phyloP scores from a whole-genome alignment of 345 rosid genomes.

The Eucalyptus curtisii region DNA sequence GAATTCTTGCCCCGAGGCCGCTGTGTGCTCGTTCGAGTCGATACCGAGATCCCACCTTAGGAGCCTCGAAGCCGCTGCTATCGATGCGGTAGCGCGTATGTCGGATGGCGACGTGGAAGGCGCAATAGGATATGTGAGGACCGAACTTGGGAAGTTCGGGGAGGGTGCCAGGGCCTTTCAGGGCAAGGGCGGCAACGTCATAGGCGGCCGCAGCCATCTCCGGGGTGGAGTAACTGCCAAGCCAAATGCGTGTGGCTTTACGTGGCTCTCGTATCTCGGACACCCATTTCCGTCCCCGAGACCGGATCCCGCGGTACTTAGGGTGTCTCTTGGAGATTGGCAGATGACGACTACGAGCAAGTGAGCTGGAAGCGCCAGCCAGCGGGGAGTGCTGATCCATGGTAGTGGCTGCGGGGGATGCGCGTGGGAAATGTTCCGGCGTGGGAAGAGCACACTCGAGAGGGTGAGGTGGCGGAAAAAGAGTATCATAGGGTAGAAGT shows the following conservation, averaged over 20 bases:
- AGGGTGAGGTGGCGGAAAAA: neutral
- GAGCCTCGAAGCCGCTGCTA: conserved; percentile 37
- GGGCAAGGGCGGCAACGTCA: conserved; percentile 76
- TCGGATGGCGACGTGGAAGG: conserved; percentile 39
- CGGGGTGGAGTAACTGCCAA: conserved; percentile 63
- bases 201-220: conserved; percentile 89
- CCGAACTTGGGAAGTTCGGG: conserved; percentile 59
- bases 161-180: conserved; percentile 45
- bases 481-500: neutral
- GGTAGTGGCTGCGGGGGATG: neutral
- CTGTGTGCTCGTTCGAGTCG: neutral
- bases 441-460: neutral
- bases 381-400: neutral
- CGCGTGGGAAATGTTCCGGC: neutral
- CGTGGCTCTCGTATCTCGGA: conserved; percentile 86
- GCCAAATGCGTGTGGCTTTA: conserved; percentile 81
- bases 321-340: conserved; percentile 29
- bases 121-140: conserved; percentile 44
- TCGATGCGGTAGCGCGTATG: conserved; percentile 47
- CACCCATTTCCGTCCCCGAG: conserved; percentile 85
- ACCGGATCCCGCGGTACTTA: conserved; percentile 47
- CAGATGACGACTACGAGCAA: neutral
- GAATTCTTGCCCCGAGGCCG: conserved; percentile 3
- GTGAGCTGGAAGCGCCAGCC: neutral
- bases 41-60: neutral